phyloP scores from a whole-genome alignment of 768 basidiomycete genomes.

The Lactarius sp. region DNA sequence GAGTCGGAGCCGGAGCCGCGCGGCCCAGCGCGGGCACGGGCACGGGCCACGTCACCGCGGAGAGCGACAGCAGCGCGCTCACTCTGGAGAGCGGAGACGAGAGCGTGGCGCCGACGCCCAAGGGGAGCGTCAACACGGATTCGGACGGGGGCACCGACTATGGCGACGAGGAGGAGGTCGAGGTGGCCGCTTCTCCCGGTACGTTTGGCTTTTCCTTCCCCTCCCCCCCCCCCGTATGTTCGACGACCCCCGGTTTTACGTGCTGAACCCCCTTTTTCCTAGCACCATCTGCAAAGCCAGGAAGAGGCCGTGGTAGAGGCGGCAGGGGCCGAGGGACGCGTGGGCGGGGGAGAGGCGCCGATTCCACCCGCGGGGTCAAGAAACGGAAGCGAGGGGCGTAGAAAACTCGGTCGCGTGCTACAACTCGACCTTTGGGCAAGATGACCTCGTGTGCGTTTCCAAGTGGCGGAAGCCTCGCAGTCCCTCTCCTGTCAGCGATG shows the following conservation, averaged over 20 bases:
- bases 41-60: conserved; percentile 71
- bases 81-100: conserved; percentile 83
- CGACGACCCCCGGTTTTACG: not conserved
- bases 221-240: not conserved
- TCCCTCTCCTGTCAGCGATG: not conserved
- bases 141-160: conserved; percentile 69
- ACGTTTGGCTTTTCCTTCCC: not conserved
- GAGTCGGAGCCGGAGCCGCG: conserved; percentile 31
- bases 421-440: not conserved
- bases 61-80: conserved; percentile 80
- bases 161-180: conserved; percentile 56
- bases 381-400: conserved; percentile 20
- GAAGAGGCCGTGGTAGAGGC: conserved; percentile 17
- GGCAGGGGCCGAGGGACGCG: conserved; percentile 13
- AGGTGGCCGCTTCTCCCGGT: conserved; percentile 31
- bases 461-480: not conserved
- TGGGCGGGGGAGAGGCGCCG: conserved; percentile 17
- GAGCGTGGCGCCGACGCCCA: conserved; percentile 50
- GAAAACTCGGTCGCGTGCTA: not conserved
- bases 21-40: conserved; percentile 48
- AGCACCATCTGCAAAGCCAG: conserved; percentile 19
- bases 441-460: not conserved
- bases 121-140: conserved; percentile 63
- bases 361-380: conserved; percentile 15
- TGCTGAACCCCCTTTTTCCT: not conserved